These are phyloP conservation scores for Kazachstania africana DNA, from an alignment of 805 yeast genomes.

Conservation along the genomic window DNA sequence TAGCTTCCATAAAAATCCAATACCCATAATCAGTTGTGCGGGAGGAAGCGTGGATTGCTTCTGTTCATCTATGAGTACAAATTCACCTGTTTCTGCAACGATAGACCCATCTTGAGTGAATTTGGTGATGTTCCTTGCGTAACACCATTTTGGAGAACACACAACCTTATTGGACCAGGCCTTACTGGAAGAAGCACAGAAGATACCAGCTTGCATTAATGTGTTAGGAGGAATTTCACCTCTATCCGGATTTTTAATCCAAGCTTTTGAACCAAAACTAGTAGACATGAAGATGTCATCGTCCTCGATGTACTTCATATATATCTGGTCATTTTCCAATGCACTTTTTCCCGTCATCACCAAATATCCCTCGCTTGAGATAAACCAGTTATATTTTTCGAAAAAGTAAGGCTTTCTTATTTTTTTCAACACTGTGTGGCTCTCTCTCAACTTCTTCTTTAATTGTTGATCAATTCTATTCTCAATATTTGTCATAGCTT, in stretches of 20 bases:
- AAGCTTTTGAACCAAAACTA: conserved; percentile 58
- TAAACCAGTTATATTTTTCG: conserved; percentile 90
- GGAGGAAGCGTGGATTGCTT: conserved; percentile 59
- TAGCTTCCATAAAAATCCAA: conserved; percentile 66
- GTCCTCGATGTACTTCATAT: conserved; percentile 61
- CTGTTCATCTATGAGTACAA: conserved; percentile 40
- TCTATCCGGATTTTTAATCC: conserved; percentile 67
- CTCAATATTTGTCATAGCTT: conserved; percentile 78
- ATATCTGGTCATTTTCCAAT: conserved; percentile 67
- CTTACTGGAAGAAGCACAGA: conserved; percentile 65
- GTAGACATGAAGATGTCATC: conserved; percentile 73
- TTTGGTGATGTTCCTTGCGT: conserved; percentile 57
- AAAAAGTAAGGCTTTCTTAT: conserved; percentile 76
- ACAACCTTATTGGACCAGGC: conserved; percentile 87
- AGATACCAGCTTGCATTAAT: conserved; percentile 78
- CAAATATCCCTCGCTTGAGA: conserved; percentile 80
- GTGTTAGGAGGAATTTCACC: conserved; percentile 81
- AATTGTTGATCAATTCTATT: conserved; percentile 63
- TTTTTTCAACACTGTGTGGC: conserved; percentile 40
- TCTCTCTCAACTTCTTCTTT: conserved; percentile 47
- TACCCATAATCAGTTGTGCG: conserved; percentile 80
- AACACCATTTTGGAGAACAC: conserved; percentile 78
- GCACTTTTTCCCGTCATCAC: conserved; percentile 81
- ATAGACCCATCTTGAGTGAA: conserved; percentile 42
- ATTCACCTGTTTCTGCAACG: conserved; percentile 49